Percentiles rank a stretch among this genome's conserved stretches.
Conservation (phyloP, 2,329 filamentous ascomycete species). For the Colletotrichum scovillei region DNA sequence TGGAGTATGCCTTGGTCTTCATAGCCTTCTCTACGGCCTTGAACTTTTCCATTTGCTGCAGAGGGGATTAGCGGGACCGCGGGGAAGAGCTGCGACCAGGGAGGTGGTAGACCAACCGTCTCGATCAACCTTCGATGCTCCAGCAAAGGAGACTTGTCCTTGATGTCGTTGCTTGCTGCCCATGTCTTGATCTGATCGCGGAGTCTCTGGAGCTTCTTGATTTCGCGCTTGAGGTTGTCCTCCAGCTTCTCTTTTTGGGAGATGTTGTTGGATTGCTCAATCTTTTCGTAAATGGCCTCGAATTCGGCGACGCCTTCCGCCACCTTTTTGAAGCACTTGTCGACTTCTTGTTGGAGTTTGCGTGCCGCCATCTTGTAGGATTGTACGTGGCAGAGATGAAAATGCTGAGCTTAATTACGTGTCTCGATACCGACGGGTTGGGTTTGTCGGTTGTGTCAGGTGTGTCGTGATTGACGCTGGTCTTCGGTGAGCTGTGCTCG, state of each 20-base stretch:
- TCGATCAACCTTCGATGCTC: slow-evolving; percentile 97
- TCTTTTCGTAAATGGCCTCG: slow-evolving; percentile 97
- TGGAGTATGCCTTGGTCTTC: slow-evolving; percentile 99
- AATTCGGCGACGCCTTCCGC: slow-evolving; percentile 92
- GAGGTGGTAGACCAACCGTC: slow-evolving; percentile 73
- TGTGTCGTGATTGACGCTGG: slow-evolving; percentile 12
- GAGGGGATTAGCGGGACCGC: slow-evolving; percentile 31
- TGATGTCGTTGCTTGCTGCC: slow-evolving; percentile 98
- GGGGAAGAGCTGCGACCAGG: slow-evolving; percentile 34
- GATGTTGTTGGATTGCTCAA: slow-evolving; percentile 89
- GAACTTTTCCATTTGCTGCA: slow-evolving; percentile 98
- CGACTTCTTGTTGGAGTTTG: slow-evolving; percentile 97
- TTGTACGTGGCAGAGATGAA: slow-evolving; percentile 9
- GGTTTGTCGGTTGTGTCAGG: slow-evolving; percentile 16
- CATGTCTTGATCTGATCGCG: slow-evolving; percentile 99
- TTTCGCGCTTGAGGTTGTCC: slow-evolving; percentile 97
- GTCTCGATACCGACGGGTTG: slow-evolving; percentile 14
- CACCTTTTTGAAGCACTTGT: slow-evolving; percentile 99
- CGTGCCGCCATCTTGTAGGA: slow-evolving; percentile 83
- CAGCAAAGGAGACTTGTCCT: slow-evolving; percentile 95
- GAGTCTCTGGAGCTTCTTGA: slow-evolving; percentile 98
- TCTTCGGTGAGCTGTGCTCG: slow-evolving; percentile 19
- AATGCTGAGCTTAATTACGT: neutral
- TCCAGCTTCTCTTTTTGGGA: slow-evolving; percentile 99
- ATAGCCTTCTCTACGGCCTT: slow-evolving; percentile 99